These are phyloP conservation scores for Alternaria hordeiaustralica DNA, from an alignment of 2,329 filamentous ascomycete species.

Conservation along the genomic window DNA sequence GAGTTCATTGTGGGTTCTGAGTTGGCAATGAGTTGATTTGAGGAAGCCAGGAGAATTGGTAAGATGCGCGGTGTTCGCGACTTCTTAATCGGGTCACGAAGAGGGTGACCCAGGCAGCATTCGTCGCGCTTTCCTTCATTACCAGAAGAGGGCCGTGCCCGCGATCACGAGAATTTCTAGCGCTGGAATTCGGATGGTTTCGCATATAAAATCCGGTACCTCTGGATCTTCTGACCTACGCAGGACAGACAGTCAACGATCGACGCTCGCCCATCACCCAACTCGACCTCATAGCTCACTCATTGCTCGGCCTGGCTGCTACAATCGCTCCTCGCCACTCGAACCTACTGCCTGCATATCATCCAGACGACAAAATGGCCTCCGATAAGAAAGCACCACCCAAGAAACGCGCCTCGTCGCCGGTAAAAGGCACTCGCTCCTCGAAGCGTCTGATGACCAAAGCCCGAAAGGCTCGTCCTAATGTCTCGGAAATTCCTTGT, in stretches of 20 bases:
- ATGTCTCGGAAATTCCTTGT: rapidly evolving
- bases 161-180: not conserved
- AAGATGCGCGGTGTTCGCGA: not conserved
- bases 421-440: not conserved
- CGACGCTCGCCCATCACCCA: too few relatives aligned
- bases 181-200: rapidly evolving
- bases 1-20: not conserved
- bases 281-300: too few relatives aligned
- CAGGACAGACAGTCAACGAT: too few relatives aligned
- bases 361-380: not conserved
- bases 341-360: not conserved
- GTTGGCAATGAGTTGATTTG: not conserved
- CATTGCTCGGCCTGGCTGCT: not conserved
- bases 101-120: not conserved
- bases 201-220: not conserved
- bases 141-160: not conserved
- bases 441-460: not conserved
- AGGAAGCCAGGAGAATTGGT: not conserved
- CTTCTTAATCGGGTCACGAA: not conserved
- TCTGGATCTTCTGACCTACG: too few relatives aligned
- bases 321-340: not conserved
- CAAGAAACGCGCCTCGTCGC: not conserved
- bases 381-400: not conserved
- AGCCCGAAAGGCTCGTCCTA: not conserved
- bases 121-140: not conserved